Evolutionary conservation across 108 stramenopile genomes (phyloP), one percentile per base, ranked within the genome.

Genomic region (Skeletonema marinoi): DNA sequence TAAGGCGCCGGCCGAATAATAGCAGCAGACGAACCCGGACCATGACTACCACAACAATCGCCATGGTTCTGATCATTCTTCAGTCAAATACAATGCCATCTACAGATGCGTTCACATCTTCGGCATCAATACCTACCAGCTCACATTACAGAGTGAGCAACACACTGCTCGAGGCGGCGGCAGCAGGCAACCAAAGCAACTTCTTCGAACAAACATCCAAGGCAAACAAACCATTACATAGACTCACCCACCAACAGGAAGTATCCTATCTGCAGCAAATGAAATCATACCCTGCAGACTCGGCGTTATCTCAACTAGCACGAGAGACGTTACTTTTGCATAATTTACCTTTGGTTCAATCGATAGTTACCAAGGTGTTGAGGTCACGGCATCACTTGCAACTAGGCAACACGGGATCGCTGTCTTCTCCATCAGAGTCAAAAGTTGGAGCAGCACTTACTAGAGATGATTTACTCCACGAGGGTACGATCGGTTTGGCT

Each of bases 391-490:
- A 66, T 72, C 63, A 41, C 10, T 32, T 35, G 42, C 73, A 32
- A 41, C 14, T 63, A 13, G 30, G 19, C 48, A 33, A 74, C 35
- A 48, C 13, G 30, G 19, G 42, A 39, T 50, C 58, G 32, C 30
- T n/a, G 14, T 48, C 63, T 64, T 36, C 58, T 16, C 16, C 31
- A 10, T 48, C 63, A 6, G 66, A 73, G 33, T 46, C 46, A 8
- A 66, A 67, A 39, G 42, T 73, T 32, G 75, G 75, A 11, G 66
- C 75, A 44, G 70, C 89, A 11, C 67, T 93, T 10, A 73, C 82
- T 0, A 74, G 83, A n/a, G 91, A 92, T 50, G 97, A 98, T 83
- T 80, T 98, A 32, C 38, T 98, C 3, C 95, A 97, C 83, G 97
- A 98, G 69, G 97, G 97, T 12, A 85, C 90, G 16, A 89, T 96